Conservation (phyloP, 1,139 yeast species). For the Tardiomyces digboiensis region DNA sequence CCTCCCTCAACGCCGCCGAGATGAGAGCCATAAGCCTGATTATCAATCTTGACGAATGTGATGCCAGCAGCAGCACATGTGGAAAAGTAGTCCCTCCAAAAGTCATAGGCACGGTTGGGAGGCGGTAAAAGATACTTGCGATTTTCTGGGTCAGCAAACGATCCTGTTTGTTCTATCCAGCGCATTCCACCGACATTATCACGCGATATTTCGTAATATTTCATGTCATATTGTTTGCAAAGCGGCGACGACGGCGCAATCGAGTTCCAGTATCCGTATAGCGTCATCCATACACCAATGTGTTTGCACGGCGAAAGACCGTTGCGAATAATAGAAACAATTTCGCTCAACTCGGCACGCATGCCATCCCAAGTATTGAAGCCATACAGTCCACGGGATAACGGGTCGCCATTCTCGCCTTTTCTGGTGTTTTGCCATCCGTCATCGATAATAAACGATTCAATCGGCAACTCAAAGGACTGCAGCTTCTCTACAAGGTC, state of each 20-base stretch:
- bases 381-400: conserved; percentile 3
- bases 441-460: conserved; percentile 5
- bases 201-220: neutral
- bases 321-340: conserved; percentile 2
- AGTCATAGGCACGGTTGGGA: conserved; percentile 1
- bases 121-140: conserved; percentile 4
- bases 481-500: neutral
- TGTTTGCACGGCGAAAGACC: conserved; percentile 1
- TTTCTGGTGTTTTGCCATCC: conserved; percentile 5
- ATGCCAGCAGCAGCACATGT: conserved; percentile 2
- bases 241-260: conserved; percentile 4
- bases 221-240: conserved; percentile 2
- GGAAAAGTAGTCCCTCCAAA: conserved; percentile 3
- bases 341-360: neutral
- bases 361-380: conserved; percentile 4
- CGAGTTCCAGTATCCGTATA: conserved; percentile 5
- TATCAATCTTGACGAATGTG: conserved; percentile 4
- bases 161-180: neutral
- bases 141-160: neutral
- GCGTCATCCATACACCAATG: conserved; percentile 7
- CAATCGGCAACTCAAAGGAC: conserved; percentile 1
- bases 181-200: neutral
- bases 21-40: conserved; percentile 3
- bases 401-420: conserved; percentile 1
- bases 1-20: conserved; percentile 3